Evolutionary conservation across 1,284 basidiomycete genomes (phyloP).

Genomic region (Ustilago crameri): DNA sequence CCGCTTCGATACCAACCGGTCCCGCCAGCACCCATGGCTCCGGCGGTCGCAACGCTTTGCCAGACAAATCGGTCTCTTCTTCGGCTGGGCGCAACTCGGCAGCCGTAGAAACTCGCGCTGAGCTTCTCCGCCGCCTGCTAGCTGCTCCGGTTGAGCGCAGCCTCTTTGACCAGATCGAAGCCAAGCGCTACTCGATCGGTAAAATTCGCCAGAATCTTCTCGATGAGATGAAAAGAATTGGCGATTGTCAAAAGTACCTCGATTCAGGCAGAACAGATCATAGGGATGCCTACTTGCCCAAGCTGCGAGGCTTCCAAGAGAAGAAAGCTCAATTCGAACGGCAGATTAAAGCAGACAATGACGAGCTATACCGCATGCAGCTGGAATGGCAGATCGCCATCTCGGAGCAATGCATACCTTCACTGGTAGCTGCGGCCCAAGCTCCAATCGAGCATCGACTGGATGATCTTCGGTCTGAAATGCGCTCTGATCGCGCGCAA

Average conservation of each 20-base stretch:
- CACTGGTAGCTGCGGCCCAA: not conserved
- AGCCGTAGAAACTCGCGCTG: constrained; percentile 4
- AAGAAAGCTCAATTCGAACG: constrained; percentile 2
- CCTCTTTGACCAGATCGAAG: constrained; percentile 19
- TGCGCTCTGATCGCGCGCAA: constrained; percentile 10
- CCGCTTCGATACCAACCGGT: constrained; percentile 2
- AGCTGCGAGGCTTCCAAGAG: constrained; percentile 12
- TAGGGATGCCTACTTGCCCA: constrained; percentile 7
- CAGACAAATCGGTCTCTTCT: constrained; percentile 3
- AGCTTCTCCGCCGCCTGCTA: constrained; percentile 8
- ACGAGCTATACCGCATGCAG: constrained; percentile 13
- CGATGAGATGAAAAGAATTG: constrained; percentile 16
- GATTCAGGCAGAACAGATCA: constrained; percentile 3
- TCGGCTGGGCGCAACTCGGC: not conserved
- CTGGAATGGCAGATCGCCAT: constrained; percentile 14
- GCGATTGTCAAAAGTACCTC: constrained; percentile 8
- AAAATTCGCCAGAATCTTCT: constrained; percentile 15
- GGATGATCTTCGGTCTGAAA: constrained; percentile 9
- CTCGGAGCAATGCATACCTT: not conserved
- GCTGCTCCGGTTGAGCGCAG: constrained; percentile 2
- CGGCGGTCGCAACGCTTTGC: not conserved
- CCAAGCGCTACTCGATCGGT: constrained; percentile 14
- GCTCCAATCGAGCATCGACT: constrained; percentile 13
- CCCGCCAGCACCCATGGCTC: constrained; percentile 7
- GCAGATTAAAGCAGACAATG: constrained; percentile 12